A percentile compares a stretch with the other conserved stretches of the same genome.
These are phyloP conservation scores for Raffaelea ambrosiae DNA, from an alignment of 2,329 filamentous ascomycete genomes.

Conservation along the genomic window DNA sequence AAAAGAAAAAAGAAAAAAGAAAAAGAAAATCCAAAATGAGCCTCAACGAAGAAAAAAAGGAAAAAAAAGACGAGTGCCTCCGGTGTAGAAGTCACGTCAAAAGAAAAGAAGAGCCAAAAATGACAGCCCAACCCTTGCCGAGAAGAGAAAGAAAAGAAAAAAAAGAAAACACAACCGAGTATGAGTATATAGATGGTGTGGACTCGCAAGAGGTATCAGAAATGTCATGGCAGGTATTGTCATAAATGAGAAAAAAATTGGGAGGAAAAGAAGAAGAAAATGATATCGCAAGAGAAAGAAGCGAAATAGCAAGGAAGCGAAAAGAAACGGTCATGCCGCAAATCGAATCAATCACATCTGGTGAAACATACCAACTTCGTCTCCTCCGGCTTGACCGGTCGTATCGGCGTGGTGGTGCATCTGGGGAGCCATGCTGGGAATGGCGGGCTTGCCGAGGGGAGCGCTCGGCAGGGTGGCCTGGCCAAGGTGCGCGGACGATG, in stretches of 20 bases:
- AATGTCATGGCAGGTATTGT: slow-evolving; percentile 7
- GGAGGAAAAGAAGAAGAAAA: slow-evolving; percentile 9
- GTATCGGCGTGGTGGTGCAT: slow-evolving; percentile 71
- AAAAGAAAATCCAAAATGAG: neutral
- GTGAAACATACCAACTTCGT: slow-evolving; percentile 98
- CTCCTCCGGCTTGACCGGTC: slow-evolving; percentile 56
- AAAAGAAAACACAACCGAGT: slow-evolving; percentile 11
- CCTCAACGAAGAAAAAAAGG: neutral
- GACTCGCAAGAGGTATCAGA: slow-evolving; percentile 21
- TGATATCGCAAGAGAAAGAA: neutral
- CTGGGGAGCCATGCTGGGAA: slow-evolving; percentile 56
- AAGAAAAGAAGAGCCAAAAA: slow-evolving; percentile 15
- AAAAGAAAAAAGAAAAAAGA: slow-evolving; percentile 1
- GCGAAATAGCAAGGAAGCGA: slow-evolving; percentile 7
- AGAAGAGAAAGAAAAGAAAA: slow-evolving; percentile 16
- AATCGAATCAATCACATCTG: slow-evolving; percentile 68
- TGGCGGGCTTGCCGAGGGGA: slow-evolving; percentile 54
- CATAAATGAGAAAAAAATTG: slow-evolving; percentile 13
- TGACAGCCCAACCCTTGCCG: neutral
- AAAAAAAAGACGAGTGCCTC: neutral
- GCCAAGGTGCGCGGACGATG: slow-evolving; percentile 23
- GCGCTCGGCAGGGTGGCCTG: slow-evolving; percentile 52
- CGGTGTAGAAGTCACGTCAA: neutral
- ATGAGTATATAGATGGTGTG: slow-evolving; percentile 14
- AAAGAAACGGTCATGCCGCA: slow-evolving; percentile 16